Percentiles rank a stretch among this genome's conserved stretches.
Evolutionary conservation across 1,284 basidiomycete genomes (phyloP).

Genomic region (Sanghuangporus sanghuang): DNA sequence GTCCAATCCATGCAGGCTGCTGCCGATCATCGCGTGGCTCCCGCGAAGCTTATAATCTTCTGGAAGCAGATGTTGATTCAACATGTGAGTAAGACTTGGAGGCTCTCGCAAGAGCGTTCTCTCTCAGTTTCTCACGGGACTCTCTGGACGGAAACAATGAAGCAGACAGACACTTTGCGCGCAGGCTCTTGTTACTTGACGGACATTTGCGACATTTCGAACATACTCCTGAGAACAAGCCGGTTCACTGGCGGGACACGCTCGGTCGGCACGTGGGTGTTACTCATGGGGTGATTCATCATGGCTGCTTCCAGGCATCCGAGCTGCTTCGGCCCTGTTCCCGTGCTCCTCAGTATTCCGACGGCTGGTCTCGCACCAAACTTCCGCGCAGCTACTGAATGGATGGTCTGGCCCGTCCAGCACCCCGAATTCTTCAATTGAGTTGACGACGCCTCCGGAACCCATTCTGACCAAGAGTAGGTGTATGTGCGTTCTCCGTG

Average conservation of each 20-base stretch:
- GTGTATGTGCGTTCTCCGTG: neutral
- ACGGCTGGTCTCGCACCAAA: neutral
- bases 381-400: neutral
- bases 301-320: neutral
- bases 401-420: neutral
- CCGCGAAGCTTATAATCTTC: conserved; percentile 1
- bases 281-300: conserved; percentile 5
- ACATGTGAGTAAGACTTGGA: neutral
- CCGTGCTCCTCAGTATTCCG: neutral
- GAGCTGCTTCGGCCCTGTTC: neutral
- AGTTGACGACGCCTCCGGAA: neutral
- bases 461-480: neutral
- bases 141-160: neutral
- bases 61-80: neutral
- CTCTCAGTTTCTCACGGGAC: neutral
- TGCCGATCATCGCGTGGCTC: neutral
- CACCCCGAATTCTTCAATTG: conserved; percentile 2
- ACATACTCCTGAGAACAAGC: neutral
- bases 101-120: neutral
- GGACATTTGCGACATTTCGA: neutral
- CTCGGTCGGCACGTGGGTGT: neutral
- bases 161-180: neutral
- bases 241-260: neutral
- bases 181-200: neutral
- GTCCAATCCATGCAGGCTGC: neutral